Percentiles rank a stretch among this genome's conserved stretches.
Evolutionary conservation across 371 early-diverging fungal genomes (phyloP).

Genomic region (Choanephora cucurbitarum): DNA sequence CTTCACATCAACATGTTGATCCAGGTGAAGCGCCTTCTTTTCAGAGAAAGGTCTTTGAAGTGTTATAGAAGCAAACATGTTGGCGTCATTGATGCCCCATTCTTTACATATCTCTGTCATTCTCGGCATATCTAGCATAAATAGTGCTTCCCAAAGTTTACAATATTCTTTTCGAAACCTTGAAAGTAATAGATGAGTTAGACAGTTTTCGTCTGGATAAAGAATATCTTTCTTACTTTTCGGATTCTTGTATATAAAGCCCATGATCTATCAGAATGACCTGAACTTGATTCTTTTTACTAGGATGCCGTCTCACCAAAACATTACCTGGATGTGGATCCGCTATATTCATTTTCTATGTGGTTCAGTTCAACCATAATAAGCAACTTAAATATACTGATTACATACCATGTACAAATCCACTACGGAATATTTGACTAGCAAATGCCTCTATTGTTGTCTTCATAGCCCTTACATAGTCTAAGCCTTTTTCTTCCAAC

Average conservation of each 20-base stretch:
- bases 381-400: background rate
- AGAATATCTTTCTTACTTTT: constrained; percentile 38
- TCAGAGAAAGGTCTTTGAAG: constrained; percentile 77
- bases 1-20: constrained; percentile 36
- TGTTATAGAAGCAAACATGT: constrained; percentile 83
- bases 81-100: constrained; percentile 88
- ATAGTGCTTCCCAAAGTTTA: constrained; percentile 85
- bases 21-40: constrained; percentile 54
- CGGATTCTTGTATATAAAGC: constrained; percentile 79
- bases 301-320: constrained; percentile 74
- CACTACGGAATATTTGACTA: constrained; percentile 85
- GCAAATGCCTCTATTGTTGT: constrained; percentile 83
- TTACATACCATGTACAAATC: constrained; percentile 80
- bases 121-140: constrained; percentile 66
- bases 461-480: constrained; percentile 66
- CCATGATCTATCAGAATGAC: constrained; percentile 91
- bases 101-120: constrained; percentile 63
- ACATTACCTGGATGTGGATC: constrained; percentile 92
- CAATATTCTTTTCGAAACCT: constrained; percentile 83
- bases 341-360: constrained; percentile 24
- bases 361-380: background rate
- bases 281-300: constrained; percentile 44
- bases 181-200: too few species aligned
- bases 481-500: constrained; percentile 42
- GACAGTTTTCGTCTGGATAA: too few species aligned